Percentiles rank a stretch among this genome's conserved stretches.
These are phyloP conservation scores for Saccharomycopsis amapae DNA, from an alignment of 805 yeast genomes.

Conservation along the genomic window DNA sequence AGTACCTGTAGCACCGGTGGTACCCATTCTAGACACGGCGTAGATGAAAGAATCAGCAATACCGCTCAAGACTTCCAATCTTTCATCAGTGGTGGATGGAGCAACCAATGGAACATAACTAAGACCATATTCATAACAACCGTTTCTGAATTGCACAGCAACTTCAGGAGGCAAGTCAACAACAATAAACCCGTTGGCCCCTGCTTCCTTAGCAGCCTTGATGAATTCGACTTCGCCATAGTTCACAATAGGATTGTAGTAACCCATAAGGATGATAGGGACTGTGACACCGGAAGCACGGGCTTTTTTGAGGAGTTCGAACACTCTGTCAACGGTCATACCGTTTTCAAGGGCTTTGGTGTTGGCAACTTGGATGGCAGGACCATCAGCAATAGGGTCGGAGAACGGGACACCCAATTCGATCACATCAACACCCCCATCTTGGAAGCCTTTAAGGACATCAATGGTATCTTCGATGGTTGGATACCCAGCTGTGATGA, in stretches of 20 bases:
- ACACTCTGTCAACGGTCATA: slow-evolving; percentile 57
- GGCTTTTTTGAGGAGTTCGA: slow-evolving; percentile 69
- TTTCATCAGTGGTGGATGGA: slow-evolving; percentile 89
- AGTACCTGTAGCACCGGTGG: slow-evolving; percentile 79
- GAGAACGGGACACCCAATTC: slow-evolving; percentile 96
- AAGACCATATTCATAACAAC: slow-evolving; percentile 59
- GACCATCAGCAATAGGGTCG: slow-evolving; percentile 99
- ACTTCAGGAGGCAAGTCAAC: slow-evolving; percentile 98
- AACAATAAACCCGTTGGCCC: slow-evolving; percentile 90
- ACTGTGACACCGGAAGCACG: slow-evolving; percentile 77
- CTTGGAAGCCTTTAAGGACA: slow-evolving; percentile 79
- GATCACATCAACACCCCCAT: slow-evolving; percentile 91
- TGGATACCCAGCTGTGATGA: slow-evolving; percentile 93
- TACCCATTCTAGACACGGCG: slow-evolving; percentile 96
- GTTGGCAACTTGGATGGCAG: slow-evolving; percentile 89
- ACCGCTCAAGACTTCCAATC: slow-evolving; percentile 67
- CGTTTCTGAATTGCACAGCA: slow-evolving; percentile 77
- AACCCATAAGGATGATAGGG: slow-evolving; percentile 94
- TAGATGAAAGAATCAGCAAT: slow-evolving; percentile 95
- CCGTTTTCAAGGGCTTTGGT: slow-evolving; percentile 78
- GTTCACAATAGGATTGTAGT: slow-evolving; percentile 86
- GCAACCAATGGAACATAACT: slow-evolving; percentile 93
- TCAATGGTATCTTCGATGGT: slow-evolving; percentile 82
- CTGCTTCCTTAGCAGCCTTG: slow-evolving; percentile 72
- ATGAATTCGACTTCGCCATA: slow-evolving; percentile 86